Conservation (phyloP, 305 asterid genomes). For the Fraxinus greggii region DNA sequence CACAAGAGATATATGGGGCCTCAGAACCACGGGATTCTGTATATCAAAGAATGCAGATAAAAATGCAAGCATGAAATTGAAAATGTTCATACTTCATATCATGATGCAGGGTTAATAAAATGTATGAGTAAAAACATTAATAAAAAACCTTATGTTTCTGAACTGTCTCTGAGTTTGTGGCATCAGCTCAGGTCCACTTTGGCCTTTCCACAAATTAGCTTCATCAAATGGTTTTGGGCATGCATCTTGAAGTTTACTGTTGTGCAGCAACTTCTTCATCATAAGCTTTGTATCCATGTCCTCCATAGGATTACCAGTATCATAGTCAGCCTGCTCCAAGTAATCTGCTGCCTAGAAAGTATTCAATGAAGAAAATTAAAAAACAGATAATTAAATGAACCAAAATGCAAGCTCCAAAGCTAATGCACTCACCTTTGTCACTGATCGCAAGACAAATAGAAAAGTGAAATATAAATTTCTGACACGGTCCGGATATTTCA, state of each 20-base stretch:
- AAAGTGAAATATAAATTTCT: slow-evolving; percentile 66
- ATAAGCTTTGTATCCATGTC: slow-evolving; percentile 43
- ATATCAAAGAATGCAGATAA: neutral
- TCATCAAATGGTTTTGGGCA: slow-evolving; percentile 71
- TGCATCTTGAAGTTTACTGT: slow-evolving; percentile 50
- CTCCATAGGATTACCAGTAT: slow-evolving; percentile 59
- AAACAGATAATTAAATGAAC: slow-evolving; percentile 13
- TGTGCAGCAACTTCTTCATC: slow-evolving; percentile 47
- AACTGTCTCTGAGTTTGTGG: slow-evolving; percentile 55
- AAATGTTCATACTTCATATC: neutral
- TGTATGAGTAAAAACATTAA: neutral
- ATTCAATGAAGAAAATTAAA: slow-evolving; percentile 12
- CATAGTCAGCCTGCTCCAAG: slow-evolving; percentile 65
- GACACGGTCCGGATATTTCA: slow-evolving; percentile 64
- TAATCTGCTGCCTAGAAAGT: slow-evolving; percentile 50
- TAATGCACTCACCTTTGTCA: slow-evolving; percentile 53
- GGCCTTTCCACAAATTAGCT: slow-evolving; percentile 69
- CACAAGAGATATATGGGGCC: neutral
- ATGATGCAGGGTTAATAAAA: neutral
- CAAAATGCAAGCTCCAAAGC: slow-evolving; percentile 3
- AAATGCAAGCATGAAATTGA: neutral
- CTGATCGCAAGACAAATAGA: slow-evolving; percentile 64
- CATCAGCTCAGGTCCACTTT: slow-evolving; percentile 60
- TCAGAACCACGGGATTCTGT: slow-evolving; percentile 5
- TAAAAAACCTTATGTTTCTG: slow-evolving; percentile 59